Conservation (phyloP, 2,329 filamentous ascomycete genomes). For the Hyphodiscus sp. region DNA sequence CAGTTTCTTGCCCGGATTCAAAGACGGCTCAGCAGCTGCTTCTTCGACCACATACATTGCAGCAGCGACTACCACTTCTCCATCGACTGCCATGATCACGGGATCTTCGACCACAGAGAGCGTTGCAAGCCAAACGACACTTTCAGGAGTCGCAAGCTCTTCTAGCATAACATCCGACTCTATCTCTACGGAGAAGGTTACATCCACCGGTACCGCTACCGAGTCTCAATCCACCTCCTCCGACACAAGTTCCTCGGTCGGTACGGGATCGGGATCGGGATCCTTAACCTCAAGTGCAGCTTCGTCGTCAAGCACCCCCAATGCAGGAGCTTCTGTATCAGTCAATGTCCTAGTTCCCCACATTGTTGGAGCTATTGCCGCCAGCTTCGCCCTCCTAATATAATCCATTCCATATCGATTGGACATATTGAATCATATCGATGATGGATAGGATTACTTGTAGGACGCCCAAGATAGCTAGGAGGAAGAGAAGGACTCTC, state of each 20-base stretch:
- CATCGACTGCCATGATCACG: neutral
- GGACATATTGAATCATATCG: neutral
- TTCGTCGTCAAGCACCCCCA: neutral
- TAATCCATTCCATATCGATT: constrained; percentile 1
- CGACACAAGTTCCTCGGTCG: neutral
- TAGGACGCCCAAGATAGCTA: neutral
- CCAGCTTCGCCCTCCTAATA: constrained; percentile 9
- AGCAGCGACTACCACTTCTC: constrained; percentile 3
- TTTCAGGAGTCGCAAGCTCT: neutral
- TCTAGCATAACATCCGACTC: neutral
- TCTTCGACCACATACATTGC: constrained; percentile 6
- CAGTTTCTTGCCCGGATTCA: constrained; percentile 1
- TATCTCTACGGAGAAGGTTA: neutral
- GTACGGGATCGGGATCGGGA: neutral
- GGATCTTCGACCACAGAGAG: constrained; percentile 2
- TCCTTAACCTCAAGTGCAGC: neutral
- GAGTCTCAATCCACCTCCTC: neutral
- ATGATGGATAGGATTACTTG: neutral
- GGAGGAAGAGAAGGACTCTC: neutral
- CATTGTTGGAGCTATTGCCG: constrained; percentile 9
- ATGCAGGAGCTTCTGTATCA: neutral
- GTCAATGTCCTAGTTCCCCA: neutral
- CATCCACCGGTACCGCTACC: constrained; percentile 1
- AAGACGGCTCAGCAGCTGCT: neutral
- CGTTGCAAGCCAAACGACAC: neutral